phyloP scores from a whole-genome alignment of 2,329 filamentous ascomycete species.

The Amauroascus niger region DNA sequence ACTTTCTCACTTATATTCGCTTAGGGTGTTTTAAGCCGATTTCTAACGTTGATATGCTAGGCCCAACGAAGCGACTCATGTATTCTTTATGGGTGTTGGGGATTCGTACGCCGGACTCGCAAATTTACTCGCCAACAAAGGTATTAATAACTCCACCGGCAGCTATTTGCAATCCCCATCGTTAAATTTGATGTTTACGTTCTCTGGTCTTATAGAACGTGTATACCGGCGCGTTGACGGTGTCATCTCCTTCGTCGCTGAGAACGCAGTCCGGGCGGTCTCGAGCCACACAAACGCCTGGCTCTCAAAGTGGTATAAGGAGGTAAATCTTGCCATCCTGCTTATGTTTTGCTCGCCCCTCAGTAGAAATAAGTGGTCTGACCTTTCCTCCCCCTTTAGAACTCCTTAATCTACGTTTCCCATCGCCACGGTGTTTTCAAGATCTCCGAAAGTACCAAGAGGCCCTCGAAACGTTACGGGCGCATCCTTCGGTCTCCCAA shows the following conservation, averaged over 20 bases:
- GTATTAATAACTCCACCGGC: constrained; percentile 38
- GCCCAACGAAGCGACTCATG: constrained; percentile 56
- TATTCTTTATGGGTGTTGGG: constrained; percentile 84
- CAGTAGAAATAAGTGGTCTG: neutral
- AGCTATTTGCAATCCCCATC: neutral
- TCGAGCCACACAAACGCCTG: constrained; percentile 62
- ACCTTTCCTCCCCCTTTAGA: constrained; percentile 30
- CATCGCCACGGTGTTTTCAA: constrained; percentile 66
- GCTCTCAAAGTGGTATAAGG: constrained; percentile 72
- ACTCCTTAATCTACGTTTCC: constrained; percentile 71
- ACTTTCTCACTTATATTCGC: neutral
- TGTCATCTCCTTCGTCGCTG: constrained; percentile 72
- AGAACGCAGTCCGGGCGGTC: constrained; percentile 63
- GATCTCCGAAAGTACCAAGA: constrained; percentile 49
- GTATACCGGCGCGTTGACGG: constrained; percentile 60
- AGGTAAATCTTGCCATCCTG: constrained; percentile 33
- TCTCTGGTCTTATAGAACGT: constrained; percentile 31
- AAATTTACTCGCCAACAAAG: constrained; percentile 65
- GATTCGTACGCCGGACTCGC: constrained; percentile 77
- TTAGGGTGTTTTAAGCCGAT: neutral
- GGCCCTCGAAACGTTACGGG: constrained; percentile 50
- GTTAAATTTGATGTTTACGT: neutral
- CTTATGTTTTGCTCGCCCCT: neutral
- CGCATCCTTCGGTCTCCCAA: constrained; percentile 40
- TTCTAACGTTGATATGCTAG: constrained; percentile 30